These are phyloP conservation scores for Trichocomaceae sp. DNA, from an alignment of 2,329 filamentous ascomycete species.

Conservation along the genomic window DNA sequence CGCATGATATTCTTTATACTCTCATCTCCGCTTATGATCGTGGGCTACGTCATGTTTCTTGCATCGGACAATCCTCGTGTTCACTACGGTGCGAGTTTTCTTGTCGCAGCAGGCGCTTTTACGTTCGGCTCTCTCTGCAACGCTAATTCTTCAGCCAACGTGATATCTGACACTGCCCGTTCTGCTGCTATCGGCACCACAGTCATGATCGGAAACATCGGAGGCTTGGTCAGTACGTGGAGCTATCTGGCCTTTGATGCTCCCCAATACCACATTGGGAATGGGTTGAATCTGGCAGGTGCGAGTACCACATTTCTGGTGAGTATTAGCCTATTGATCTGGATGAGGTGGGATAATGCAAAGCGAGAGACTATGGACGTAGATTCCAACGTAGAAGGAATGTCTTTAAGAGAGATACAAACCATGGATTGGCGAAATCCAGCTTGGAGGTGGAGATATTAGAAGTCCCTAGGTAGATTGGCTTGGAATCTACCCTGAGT, in stretches of 20 bases:
- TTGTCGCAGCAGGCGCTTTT: slow-evolving; percentile 73
- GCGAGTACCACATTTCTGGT: slow-evolving; percentile 51
- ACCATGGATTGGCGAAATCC: slow-evolving; percentile 63
- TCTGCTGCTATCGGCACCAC: slow-evolving; percentile 51
- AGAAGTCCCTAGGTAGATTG: not conserved
- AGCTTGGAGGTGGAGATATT: slow-evolving; percentile 53
- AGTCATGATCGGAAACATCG: slow-evolving; percentile 68
- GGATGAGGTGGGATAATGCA: slow-evolving; percentile 59
- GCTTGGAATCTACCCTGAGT: not conserved
- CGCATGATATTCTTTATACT: slow-evolving; percentile 67
- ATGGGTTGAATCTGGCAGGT: slow-evolving; percentile 62
- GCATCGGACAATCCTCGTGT: slow-evolving; percentile 54
- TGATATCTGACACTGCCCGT: slow-evolving; percentile 63
- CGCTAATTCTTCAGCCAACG: slow-evolving; percentile 62
- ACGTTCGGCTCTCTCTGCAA: slow-evolving; percentile 61
- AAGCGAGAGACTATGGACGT: slow-evolving; percentile 50
- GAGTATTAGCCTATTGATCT: slow-evolving; percentile 46
- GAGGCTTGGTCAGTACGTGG: slow-evolving; percentile 62
- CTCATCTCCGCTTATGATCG: slow-evolving; percentile 61
- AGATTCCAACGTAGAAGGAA: slow-evolving; percentile 50
- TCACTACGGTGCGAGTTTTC: slow-evolving; percentile 74
- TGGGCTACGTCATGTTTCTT: slow-evolving; percentile 70
- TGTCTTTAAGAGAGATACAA: slow-evolving; percentile 49
- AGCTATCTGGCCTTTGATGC: slow-evolving; percentile 57
- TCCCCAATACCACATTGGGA: slow-evolving; percentile 63